phyloP scores from a whole-genome alignment of 2,329 filamentous ascomycete species.

The Hawksworthiomyces lignivorus region DNA sequence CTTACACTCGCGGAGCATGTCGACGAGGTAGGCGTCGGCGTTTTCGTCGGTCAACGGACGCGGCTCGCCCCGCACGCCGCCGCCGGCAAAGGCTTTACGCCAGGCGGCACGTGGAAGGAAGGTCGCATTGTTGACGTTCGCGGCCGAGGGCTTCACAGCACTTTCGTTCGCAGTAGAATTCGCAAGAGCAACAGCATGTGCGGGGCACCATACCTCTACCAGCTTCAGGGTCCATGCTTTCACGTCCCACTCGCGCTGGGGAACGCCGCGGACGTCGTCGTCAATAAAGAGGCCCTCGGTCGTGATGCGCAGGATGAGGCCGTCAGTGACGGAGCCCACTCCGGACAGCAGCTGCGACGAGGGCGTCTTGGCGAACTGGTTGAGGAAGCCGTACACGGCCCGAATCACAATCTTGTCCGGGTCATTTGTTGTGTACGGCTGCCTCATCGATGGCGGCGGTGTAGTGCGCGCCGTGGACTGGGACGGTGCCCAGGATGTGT shows the following conservation, averaged over 20 bases:
- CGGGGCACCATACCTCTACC: conserved; percentile 79
- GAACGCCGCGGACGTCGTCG: conserved; percentile 82
- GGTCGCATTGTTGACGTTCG: conserved; percentile 33
- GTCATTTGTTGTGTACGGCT: conserved; percentile 78
- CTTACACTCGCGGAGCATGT: conserved; percentile 58
- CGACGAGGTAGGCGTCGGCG: conserved; percentile 55
- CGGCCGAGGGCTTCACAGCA: conserved; percentile 24
- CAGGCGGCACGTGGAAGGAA: conserved; percentile 40
- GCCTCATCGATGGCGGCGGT: conserved; percentile 69
- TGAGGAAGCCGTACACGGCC: conserved; percentile 88
- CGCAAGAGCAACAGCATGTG: conserved; percentile 47
- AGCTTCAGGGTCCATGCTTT: conserved; percentile 96
- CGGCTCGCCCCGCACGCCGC: conserved; percentile 36
- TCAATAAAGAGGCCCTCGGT: conserved; percentile 96
- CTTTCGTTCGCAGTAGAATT: conserved; percentile 30
- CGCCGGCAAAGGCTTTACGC: conserved; percentile 34
- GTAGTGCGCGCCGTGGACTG: conserved; percentile 78
- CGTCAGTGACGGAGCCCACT: conserved; percentile 80
- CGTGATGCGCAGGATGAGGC: conserved; percentile 82
- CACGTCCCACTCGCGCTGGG: conserved; percentile 97
- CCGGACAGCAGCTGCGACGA: conserved; percentile 83
- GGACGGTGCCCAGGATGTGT: conserved; percentile 79
- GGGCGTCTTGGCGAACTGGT: conserved; percentile 79
- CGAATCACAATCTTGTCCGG: conserved; percentile 94
- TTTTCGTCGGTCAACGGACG: conserved; percentile 54